phyloP scores from a whole-genome alignment of 768 basidiomycete genomes.

The Phylloporus sp. region DNA sequence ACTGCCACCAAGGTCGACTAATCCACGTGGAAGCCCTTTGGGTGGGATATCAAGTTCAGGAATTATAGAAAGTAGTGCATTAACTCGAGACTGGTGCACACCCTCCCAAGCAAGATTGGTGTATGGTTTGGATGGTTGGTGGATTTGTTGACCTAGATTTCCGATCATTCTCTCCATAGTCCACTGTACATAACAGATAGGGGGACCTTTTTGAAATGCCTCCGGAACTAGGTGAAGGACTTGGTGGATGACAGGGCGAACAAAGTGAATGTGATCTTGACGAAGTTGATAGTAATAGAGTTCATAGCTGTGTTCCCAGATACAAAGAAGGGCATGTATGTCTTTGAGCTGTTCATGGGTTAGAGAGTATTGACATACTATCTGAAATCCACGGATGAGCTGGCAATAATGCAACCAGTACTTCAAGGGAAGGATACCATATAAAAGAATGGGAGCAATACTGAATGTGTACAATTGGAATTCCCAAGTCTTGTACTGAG shows the following conservation, averaged over 20 bases:
- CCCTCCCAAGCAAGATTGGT: too few species aligned
- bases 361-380: conserved; percentile 19
- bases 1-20: too few species aligned
- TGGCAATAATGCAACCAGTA: conserved; percentile 22
- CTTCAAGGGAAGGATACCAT: conserved; percentile 5
- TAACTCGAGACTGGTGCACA: too few species aligned
- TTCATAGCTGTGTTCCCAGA: conserved; percentile 30
- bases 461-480: conserved; percentile 18
- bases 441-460: conserved; percentile 17
- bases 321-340: conserved; percentile 12
- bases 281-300: conserved; percentile 21
- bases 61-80: too few species aligned
- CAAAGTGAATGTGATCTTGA: conserved; percentile 28
- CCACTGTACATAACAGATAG: too few species aligned
- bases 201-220: background rate
- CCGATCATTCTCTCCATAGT: too few species aligned
- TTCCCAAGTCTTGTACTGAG: conserved; percentile 30
- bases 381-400: conserved; percentile 18
- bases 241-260: conserved; percentile 29
- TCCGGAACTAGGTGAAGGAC: conserved; percentile 18
- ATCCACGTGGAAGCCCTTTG: too few species aligned
- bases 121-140: too few species aligned
- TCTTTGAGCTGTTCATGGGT: conserved; percentile 7
- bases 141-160: too few species aligned
- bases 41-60: too few species aligned